Conservation (phyloP, 176 grass and related monocot species). For the barley (Hordeum vulgare) region DNA sequence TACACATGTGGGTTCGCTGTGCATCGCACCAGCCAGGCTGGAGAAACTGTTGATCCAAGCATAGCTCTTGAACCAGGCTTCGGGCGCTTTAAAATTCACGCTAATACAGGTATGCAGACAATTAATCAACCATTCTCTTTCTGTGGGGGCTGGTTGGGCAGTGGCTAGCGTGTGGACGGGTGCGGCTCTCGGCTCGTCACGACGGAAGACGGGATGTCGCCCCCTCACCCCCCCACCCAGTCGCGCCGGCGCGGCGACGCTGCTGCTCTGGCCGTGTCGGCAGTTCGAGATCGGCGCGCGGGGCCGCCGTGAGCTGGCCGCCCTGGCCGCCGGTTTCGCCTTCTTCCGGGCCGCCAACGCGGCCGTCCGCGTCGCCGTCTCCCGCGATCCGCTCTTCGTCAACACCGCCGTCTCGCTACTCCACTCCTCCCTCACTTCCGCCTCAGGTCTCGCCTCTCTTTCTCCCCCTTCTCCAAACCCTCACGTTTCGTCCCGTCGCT, state of each 20-base stretch:
- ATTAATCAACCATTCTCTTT: no score
- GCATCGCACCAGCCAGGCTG: no score
- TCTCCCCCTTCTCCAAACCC: not conserved
- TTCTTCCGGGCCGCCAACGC: slow-evolving; percentile 87
- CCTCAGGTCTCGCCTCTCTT: slow-evolving; percentile 35
- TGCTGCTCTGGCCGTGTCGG: slow-evolving; percentile 62
- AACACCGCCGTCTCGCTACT: slow-evolving; percentile 87
- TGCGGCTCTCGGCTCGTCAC: slow-evolving; percentile 27
- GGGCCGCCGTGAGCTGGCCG: slow-evolving; percentile 41
- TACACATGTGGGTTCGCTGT: no score
- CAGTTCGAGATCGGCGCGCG: slow-evolving; percentile 56
- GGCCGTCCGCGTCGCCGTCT: slow-evolving; percentile 52
- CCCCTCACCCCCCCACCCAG: slow-evolving; percentile 1
- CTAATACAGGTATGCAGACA: no score
- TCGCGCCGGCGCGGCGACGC: slow-evolving; percentile 45
- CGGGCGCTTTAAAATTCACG: no score
- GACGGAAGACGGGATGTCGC: not conserved
- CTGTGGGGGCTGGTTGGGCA: no score
- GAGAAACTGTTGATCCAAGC: no score
- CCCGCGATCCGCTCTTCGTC: slow-evolving; percentile 67
- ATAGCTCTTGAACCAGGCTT: no score
- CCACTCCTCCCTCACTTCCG: slow-evolving; percentile 71
- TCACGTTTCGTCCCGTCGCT: not conserved
- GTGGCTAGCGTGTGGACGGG: not conserved
- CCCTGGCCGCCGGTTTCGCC: slow-evolving; percentile 54